phyloP scores from a whole-genome alignment of 164 flowering plant species.

The Umbilicus rupestris region DNA sequence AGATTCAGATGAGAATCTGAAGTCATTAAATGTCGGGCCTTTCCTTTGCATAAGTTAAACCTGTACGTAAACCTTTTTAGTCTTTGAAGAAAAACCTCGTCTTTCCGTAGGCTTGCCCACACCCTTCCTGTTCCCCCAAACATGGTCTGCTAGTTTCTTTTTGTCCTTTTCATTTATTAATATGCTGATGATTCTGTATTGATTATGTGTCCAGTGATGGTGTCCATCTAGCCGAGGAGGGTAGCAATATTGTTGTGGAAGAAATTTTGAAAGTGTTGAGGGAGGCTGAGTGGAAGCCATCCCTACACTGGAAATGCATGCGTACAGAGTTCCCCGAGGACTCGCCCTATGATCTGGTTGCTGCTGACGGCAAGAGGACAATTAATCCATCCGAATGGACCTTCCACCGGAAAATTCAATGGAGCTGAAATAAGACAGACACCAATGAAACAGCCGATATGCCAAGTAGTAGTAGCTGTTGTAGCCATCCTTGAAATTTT shows the following conservation, averaged over 20 bases:
- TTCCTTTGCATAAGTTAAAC: not conserved
- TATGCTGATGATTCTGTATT: not conserved
- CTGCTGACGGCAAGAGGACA: slow-evolving; percentile 62
- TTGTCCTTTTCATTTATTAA: not conserved
- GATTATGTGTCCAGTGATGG: slow-evolving; percentile 58
- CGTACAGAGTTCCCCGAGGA: slow-evolving; percentile 72
- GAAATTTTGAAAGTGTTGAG: slow-evolving; percentile 76
- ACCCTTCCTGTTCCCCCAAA: not conserved
- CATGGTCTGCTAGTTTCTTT: not conserved
- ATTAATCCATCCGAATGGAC: slow-evolving; percentile 72
- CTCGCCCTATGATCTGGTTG: slow-evolving; percentile 65
- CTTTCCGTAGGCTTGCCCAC: not conserved
- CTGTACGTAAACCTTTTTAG: not conserved
- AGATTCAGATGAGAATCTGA: not conserved
- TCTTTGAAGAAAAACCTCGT: not conserved
- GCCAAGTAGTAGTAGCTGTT: too few species aligned
- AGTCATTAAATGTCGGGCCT: not conserved
- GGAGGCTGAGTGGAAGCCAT: slow-evolving; percentile 80
- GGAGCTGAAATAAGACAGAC: slow-evolving; percentile 37
- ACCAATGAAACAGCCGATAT: too few species aligned
- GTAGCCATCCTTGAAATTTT: too few species aligned
- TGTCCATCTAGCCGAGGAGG: slow-evolving; percentile 72
- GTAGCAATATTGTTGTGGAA: slow-evolving; percentile 74
- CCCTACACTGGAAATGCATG: slow-evolving; percentile 81
- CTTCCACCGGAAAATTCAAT: slow-evolving; percentile 54